Base-by-base conservation (phyloP, 2,329 filamentous ascomycete genomes). In the Teratosphaeria pseudoeucalypti region DNA sequence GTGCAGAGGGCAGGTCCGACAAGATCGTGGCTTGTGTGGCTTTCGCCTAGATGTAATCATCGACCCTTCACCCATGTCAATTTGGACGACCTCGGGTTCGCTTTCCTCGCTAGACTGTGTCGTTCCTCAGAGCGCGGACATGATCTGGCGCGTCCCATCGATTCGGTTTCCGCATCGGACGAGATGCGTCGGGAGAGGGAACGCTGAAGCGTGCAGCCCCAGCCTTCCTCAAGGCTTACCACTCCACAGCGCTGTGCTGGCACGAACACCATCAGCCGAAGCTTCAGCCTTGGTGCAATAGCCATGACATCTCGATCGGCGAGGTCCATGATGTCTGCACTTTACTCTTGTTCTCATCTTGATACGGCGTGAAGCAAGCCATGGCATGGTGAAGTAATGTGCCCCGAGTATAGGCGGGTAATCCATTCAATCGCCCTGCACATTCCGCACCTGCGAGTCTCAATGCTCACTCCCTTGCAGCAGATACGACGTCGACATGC, bases 111-210 rank as follows among this genome's bases (percentile, higher is more conserved):
- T 78, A 79, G 1, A 88, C 69, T 23, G 89, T 79, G 63, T 78
- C 75, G 63, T 82, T 76, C 55, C 88, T 78, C 76, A 88, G 79
- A 69, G 78, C 81, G 66, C 79, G 78, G 16, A 92, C 83, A 12
- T 80, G 79, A 32, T 82, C 82, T 0, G 89, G 87, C 11, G 84
- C 79, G 61, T 82, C 87, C 74, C 23, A 94, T 84, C 66, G 88
- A 86, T 69, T 90, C 89, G 71, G 95, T 95, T 19, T 83, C 82
- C 2, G 89, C 85, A 71, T 91, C 88, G 60, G 89, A 85, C 67
- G 85, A 85, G 61, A 95, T 88, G 26, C 90, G 90, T 72, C 94
- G 90, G 77, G 95, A 95, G 75, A 95, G 95, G 90, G 90, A 55
- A 95, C 87, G 7, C 85, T 89, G 76, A 85, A 92, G 58, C 90